These are phyloP conservation scores for Monosporozyma aerobia DNA, from an alignment of 805 yeast genomes.

Conservation along the genomic window DNA sequence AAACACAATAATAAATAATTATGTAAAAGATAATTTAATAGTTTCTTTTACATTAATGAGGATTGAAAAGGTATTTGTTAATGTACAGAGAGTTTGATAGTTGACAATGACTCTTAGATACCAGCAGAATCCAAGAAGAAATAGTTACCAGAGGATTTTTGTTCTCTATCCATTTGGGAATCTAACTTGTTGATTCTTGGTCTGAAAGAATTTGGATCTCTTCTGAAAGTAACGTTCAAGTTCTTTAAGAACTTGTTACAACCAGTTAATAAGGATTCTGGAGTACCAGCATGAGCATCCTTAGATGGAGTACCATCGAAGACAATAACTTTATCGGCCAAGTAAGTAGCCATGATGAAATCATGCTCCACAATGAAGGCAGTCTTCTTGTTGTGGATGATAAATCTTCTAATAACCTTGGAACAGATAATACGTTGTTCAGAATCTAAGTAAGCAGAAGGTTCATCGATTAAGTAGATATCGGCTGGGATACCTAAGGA, in stretches of 20 bases:
- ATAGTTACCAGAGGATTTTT: conserved; percentile 83
- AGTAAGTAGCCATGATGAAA: conserved; percentile 98
- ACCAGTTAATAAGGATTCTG: conserved; percentile 92
- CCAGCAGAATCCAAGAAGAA: conserved; percentile 79
- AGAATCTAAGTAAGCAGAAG: conserved; percentile 97
- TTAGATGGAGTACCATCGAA: conserved; percentile 92
- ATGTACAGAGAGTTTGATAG: conserved; percentile 1
- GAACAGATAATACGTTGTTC: conserved; percentile 99
- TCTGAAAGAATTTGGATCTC: conserved; percentile 97
- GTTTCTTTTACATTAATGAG: background rate
- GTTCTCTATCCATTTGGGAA: conserved; percentile 99
- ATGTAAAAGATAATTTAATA: background rate
- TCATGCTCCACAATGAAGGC: conserved; percentile 99
- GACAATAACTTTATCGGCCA: conserved; percentile 97
- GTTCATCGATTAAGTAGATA: conserved; percentile 95
- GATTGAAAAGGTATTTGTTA: background rate
- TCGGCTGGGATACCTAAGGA: conserved; percentile 93
- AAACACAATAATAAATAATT: background rate
- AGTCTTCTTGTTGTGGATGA: conserved; percentile 92
- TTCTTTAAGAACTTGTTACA: conserved; percentile 95
- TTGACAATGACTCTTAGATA: conserved; percentile 22
- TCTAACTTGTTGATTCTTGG: conserved; percentile 97
- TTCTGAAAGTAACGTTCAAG: conserved; percentile 95
- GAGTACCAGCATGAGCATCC: conserved; percentile 75
- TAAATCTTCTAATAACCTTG: conserved; percentile 93